A percentile compares a stretch with the other conserved stretches of the same genome.
Conservation (phyloP, 2,329 filamentous ascomycete species). For the Claviceps humidiphila region DNA sequence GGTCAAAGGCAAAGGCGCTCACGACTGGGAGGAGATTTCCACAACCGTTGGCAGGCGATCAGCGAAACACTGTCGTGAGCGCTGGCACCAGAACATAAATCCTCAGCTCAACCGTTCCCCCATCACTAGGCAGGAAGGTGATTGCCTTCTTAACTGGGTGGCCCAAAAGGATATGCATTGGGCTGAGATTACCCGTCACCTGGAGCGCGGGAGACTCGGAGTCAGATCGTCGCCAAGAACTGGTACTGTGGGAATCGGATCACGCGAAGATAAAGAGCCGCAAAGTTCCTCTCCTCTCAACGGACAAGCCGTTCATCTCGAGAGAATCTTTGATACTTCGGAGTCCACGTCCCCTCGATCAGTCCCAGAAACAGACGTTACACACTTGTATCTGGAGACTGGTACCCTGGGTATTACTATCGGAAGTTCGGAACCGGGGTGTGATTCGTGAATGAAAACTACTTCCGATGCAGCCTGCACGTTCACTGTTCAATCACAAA, state of each 20-base stretch:
- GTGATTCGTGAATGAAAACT: no score
- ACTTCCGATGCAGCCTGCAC: no score
- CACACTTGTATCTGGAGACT: no score
- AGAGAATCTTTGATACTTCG: no score
- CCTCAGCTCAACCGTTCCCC: slow-evolving; percentile 61
- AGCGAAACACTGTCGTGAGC: slow-evolving; percentile 88
- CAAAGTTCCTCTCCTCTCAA: no score
- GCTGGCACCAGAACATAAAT: slow-evolving; percentile 89
- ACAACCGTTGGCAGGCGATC: slow-evolving; percentile 62
- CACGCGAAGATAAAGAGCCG: slow-evolving; percentile 23
- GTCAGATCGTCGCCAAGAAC: slow-evolving; percentile 94
- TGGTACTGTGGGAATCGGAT: slow-evolving; percentile 93
- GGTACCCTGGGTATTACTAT: no score
- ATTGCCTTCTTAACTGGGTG: slow-evolving; percentile 66
- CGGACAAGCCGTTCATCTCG: no score
- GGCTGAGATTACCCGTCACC: slow-evolving; percentile 78
- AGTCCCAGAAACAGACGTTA: no score
- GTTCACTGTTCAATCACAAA: no score
- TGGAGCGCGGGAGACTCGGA: slow-evolving; percentile 53
- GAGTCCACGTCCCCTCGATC: no score
- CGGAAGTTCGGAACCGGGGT: no score
- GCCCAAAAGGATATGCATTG: slow-evolving; percentile 70
- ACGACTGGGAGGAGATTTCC: slow-evolving; percentile 86
- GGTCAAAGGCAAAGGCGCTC: slow-evolving; percentile 56
- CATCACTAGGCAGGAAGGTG: slow-evolving; percentile 57